Percentiles rank a stretch among this genome's conserved stretches.
phyloP scores from a whole-genome alignment of 2,329 filamentous ascomycete species.

The Aspergillus thermomutatus region DNA sequence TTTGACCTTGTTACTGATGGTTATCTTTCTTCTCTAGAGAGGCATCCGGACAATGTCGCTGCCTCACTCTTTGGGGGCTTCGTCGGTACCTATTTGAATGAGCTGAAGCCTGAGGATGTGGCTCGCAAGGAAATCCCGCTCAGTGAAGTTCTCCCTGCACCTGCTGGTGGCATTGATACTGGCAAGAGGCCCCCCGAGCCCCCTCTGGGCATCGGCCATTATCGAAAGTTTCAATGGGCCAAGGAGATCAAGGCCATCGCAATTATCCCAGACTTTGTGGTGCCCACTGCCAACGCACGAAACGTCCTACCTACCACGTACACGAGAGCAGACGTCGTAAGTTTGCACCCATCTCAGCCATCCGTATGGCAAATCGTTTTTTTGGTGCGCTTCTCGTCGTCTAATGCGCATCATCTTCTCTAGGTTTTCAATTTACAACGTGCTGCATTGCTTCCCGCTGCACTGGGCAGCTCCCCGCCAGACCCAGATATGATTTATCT shows the following conservation, averaged over 20 bases:
- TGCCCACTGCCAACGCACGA: constrained; percentile 87
- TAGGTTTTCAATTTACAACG: constrained; percentile 84
- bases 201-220: constrained; percentile 89
- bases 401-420: neutral
- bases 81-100: constrained; percentile 93
- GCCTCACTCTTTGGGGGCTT: constrained; percentile 95
- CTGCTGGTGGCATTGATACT: constrained; percentile 87
- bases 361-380: neutral
- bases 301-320: constrained; percentile 80
- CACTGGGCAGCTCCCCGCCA: constrained; percentile 83
- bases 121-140: constrained; percentile 90
- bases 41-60: constrained; percentile 91
- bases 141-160: constrained; percentile 85
- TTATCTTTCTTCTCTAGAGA: constrained; percentile 45
- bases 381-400: neutral
- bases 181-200: constrained; percentile 82
- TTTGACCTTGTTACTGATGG: constrained; percentile 13
- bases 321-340: constrained; percentile 74
- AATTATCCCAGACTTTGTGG: constrained; percentile 93
- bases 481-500: constrained; percentile 93
- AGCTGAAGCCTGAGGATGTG: constrained; percentile 82
- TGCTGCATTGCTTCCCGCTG: constrained; percentile 84
- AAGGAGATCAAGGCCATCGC: constrained; percentile 94
- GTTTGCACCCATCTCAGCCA: constrained; percentile 28
- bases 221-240: constrained; percentile 93